Evolutionary conservation across 208 protist genomes (phyloP), one percentile per base, ranked within the genome.

Genomic region (Naegleria lovaniensis): DNA sequence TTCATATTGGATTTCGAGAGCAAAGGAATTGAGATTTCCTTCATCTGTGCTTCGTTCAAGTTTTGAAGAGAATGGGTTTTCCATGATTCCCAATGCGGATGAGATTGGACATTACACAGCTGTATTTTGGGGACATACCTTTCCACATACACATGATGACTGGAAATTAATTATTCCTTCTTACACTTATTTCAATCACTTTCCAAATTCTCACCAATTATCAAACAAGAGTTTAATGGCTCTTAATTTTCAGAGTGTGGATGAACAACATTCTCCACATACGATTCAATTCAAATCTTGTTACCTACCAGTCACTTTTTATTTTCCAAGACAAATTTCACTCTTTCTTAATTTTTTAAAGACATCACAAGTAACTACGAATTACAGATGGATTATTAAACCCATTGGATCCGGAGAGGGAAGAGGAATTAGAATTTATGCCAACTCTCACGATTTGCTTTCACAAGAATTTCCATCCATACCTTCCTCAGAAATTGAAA

Each of bases 31-130:
- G 9, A 79, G n/a, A 79, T 79, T 2, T 36, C 9, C 9, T 43
- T 22, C 15, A 40, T 43, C 85, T 38, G 85, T 58, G 6, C 41
- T 88, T 38, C 9, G 85, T 38, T n/a, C 41, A 58, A 88, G 41
- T n/a, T 88, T 59, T 39, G 85, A 88, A 88, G 85, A 88, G 41
- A 88, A 88, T 58, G 43, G 43, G 9, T 88, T 88, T 88, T 38
- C 11, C 33, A 16, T 48, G 36, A 40, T 88, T 19, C 40, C 6
- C 1, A 29, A 15, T 29, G 22, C 55, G 1, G 55, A 67, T 67
- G 67, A 79, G n/a, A 79, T 33, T 6, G 29, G 6, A 33, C 19
- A 79, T 79, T 29, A 79, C 7, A 36, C 29, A 79, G 0, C 16
- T 13, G 16, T 79, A 36, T 79, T 36, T 33, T 79, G 67, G 67